Base-by-base conservation (phyloP, 2,329 filamentous ascomycete species). In the Bipolaris victoriae region DNA sequence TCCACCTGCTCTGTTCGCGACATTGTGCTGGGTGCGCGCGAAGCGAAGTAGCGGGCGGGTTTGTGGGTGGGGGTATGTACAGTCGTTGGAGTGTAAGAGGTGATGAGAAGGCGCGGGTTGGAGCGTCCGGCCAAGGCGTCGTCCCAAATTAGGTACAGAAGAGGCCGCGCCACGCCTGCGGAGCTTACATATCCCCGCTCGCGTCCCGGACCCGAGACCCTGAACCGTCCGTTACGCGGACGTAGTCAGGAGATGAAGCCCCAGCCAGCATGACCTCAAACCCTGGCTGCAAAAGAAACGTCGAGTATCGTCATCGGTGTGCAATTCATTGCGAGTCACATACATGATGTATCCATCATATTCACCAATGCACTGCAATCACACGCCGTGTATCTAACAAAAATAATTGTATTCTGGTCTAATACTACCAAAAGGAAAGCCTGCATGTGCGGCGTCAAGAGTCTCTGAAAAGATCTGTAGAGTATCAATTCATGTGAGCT, bases 1-100 rank as follows among this genome's bases (percentile, higher is more conserved):
- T 80, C 77, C 64, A 79, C 73, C 57, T 71, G 70, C 63, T 77
- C 71, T 60, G 79, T 78, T 67, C 78, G 79, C 75, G 80, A 80
- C 79, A 81, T 81, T 58, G 45, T 67, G 63, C 35, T 49, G 48
- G 54, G 61, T 74, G 29, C 10, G 29, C 29, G 29, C 68, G 66
- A 71, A 70, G 67, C 64, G 55, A 61, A 63, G 74, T 71, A 68
- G 71, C 70, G 60, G 55, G 56, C 57, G 47, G 57, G 53, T 55
- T 52, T 52, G 59, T 66, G 57, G 61, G 49, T 51, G 55, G 49
- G 56, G 59, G 52, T 52, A 52, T 63, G 22, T 16, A 18, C 36
- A 45, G 60, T 57, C 15, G 46, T 49, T 39, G 5, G 15, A 11
- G 46, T 4, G 33, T 16, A 49, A 49, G 44, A 50, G 55, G 48